These are phyloP conservation scores for Russula vinacea DNA, from an alignment of 768 basidiomycete genomes.

Conservation along the genomic window DNA sequence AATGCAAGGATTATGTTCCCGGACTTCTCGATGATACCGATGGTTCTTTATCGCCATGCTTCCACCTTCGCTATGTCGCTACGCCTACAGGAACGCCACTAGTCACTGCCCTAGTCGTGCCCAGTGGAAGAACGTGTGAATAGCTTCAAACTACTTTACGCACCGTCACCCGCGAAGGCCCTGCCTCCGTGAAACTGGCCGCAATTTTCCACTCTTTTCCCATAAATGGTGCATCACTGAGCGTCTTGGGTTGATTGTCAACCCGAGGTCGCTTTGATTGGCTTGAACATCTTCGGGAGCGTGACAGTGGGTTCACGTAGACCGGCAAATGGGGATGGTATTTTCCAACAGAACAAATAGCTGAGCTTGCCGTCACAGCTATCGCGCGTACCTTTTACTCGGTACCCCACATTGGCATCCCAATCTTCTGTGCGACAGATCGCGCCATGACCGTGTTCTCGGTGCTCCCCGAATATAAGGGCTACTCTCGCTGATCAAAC, in stretches of 20 bases:
- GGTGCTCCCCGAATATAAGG: conserved; percentile 19
- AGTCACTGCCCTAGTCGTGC: not conserved
- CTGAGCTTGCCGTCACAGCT: not conserved
- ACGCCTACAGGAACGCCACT: conserved; percentile 1
- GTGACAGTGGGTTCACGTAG: conserved; percentile 5
- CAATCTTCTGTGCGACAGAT: conserved; percentile 12
- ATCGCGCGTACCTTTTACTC: conserved; percentile 7
- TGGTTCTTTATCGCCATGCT: not conserved
- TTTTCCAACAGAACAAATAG: conserved; percentile 2
- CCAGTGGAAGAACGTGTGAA: not conserved
- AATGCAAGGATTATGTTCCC: not conserved
- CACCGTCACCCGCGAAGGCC: conserved; percentile 11
- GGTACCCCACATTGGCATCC: conserved; percentile 19
- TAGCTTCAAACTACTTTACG: conserved; percentile 7
- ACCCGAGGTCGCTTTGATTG: conserved; percentile 3
- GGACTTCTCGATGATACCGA: not conserved
- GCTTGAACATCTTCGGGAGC: not conserved
- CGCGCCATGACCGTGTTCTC: conserved; percentile 25
- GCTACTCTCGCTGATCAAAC: conserved; percentile 25
- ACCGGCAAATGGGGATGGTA: too few relatives aligned
- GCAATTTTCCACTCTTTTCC: conserved; percentile 13
- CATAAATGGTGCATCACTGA: conserved; percentile 14
- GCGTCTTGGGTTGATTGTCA: conserved; percentile 16
- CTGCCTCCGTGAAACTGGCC: conserved; percentile 4
- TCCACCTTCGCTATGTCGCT: conserved; percentile 1